phyloP scores from a whole-genome alignment of 331 rosid genomes.

The Saraca asoca region DNA sequence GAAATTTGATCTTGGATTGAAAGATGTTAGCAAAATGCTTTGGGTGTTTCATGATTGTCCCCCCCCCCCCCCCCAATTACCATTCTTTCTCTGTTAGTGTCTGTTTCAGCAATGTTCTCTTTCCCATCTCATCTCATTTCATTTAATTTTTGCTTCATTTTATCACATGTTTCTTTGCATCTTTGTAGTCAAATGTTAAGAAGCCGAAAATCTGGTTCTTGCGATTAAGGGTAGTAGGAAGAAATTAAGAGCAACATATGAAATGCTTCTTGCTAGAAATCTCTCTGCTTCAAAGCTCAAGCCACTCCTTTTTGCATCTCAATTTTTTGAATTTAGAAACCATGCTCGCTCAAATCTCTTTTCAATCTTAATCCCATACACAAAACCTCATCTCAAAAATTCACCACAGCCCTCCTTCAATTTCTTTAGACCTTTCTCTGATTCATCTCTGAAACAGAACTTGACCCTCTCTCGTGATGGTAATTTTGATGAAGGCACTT shows the following conservation, averaged over 20 bases:
- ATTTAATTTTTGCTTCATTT: no score
- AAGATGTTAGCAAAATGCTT: no score
- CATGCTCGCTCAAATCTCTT: conserved; percentile 19
- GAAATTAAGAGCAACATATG: conserved; percentile 1
- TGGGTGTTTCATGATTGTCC: no score
- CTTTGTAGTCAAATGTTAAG: no score
- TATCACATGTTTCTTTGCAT: no score
- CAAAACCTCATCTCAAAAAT: conserved; percentile 28
- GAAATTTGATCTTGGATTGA: no score
- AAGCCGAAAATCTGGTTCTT: neutral
- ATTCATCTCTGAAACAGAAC: conserved; percentile 31
- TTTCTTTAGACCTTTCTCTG: conserved; percentile 38
- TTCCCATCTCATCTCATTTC: no score
- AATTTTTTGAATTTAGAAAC: conserved; percentile 29
- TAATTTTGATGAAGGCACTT: conserved; percentile 61
- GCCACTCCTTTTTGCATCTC: conserved; percentile 23
- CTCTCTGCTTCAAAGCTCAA: conserved; percentile 44
- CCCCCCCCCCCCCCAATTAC: no score
- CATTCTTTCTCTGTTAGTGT: no score
- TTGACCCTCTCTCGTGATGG: conserved; percentile 72
- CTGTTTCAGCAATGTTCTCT: no score
- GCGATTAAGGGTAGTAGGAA: conserved; percentile 6
- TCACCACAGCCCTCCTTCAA: conserved; percentile 13
- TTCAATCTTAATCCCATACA: conserved; percentile 15
- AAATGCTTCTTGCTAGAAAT: conserved; percentile 45